These are phyloP conservation scores for Nepenthes gracilis DNA, from an alignment of 148 eudicot genomes.

Conservation along the genomic window DNA sequence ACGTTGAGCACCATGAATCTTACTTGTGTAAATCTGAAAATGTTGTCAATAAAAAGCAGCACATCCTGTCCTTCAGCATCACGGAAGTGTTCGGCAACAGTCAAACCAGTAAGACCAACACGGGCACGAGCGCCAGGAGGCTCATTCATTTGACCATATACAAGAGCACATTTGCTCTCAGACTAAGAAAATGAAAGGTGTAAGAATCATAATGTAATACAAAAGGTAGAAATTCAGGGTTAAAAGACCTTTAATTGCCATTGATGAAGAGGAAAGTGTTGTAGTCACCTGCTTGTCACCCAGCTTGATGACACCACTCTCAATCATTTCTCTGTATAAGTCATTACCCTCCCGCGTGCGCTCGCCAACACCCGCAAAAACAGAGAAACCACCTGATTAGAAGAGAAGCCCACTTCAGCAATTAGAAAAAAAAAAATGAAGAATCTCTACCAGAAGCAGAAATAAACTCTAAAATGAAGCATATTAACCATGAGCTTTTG, in stretches of 20 bases:
- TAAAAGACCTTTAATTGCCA: not conserved
- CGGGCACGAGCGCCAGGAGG: conserved; percentile 99
- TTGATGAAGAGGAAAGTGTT: not conserved
- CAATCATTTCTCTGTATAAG: conserved; percentile 95
- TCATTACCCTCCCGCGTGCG: conserved; percentile 97
- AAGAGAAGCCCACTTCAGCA: not conserved
- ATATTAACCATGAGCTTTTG: conserved; percentile 79
- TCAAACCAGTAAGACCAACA: conserved; percentile 95
- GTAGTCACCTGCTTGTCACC: conserved; percentile 76
- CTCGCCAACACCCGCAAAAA: conserved; percentile 81
- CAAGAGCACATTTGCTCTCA: conserved; percentile 97
- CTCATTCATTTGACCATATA: conserved; percentile 97
- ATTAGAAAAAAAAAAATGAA: not conserved
- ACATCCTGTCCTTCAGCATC: conserved; percentile 99
- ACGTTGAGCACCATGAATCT: not conserved
- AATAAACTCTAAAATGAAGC: not conserved
- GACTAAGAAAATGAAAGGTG: conserved; percentile 18
- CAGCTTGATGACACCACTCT: conserved; percentile 98
- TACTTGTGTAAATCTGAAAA: conserved; percentile 96
- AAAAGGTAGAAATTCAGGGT: not conserved
- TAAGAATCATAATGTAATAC: not conserved
- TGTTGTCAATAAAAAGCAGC: conserved; percentile 94
- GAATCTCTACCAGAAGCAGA: not conserved
- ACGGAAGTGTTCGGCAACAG: conserved; percentile 83
- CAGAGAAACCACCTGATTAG: conserved; percentile 60